Evolutionary conservation across 1,284 basidiomycete species (phyloP).

Genomic region (Entoloma clypeatum): DNA sequence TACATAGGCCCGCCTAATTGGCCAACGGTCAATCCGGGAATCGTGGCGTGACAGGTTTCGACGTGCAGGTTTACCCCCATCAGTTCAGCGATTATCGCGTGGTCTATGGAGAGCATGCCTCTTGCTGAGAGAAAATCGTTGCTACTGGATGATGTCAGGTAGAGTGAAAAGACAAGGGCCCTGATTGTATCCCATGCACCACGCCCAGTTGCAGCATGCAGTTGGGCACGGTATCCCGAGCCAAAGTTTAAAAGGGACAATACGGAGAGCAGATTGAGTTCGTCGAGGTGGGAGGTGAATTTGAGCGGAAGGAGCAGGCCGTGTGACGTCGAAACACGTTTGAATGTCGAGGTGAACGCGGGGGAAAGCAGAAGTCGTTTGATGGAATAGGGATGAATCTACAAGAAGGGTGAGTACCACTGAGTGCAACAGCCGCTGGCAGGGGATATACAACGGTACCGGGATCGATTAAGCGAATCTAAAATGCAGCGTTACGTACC

Average conservation of each 20-base stretch:
- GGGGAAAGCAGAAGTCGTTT: conserved; percentile 60
- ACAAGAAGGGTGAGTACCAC: conserved; percentile 1
- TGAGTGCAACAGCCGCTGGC: neutral
- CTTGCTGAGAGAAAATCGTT: conserved; percentile 62
- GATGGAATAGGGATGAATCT: conserved; percentile 58
- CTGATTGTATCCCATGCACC: conserved; percentile 81
- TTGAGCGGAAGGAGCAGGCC: conserved; percentile 73
- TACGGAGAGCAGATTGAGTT: conserved; percentile 71
- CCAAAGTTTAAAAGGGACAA: conserved; percentile 78
- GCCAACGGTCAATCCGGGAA: conserved; percentile 73
- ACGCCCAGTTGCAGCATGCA: conserved; percentile 65
- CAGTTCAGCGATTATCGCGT: conserved; percentile 63
- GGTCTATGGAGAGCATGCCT: conserved; percentile 55
- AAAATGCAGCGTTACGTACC: conserved; percentile 28
- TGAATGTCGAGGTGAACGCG: conserved; percentile 59
- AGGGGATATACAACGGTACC: too few relatives aligned
- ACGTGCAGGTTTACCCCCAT: conserved; percentile 66
- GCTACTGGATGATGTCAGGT: conserved; percentile 58
- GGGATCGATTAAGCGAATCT: neutral
- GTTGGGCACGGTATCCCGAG: conserved; percentile 69
- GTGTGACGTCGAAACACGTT: conserved; percentile 57
- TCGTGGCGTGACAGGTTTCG: conserved; percentile 66
- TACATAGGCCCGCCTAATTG: conserved; percentile 70
- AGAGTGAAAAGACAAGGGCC: conserved; percentile 66
- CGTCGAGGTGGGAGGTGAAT: conserved; percentile 64